phyloP scores from a whole-genome alignment of 116 monocot genomes.

The Cymodocea nodosa region DNA sequence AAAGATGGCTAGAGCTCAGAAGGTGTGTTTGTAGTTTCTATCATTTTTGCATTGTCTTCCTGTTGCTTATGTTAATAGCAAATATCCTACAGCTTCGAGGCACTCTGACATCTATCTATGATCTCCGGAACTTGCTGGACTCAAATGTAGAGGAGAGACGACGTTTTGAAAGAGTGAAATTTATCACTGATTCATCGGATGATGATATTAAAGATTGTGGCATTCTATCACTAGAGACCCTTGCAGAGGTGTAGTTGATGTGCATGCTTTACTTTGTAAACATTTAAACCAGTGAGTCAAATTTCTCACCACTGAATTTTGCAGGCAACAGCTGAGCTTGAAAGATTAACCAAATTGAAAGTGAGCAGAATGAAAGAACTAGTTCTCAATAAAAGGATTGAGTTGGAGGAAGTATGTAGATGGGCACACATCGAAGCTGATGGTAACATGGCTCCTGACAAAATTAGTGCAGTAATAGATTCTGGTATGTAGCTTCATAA shows the following conservation, averaged over 20 bases:
- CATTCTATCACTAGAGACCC: constrained; percentile 49
- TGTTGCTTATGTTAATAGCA: too few species aligned
- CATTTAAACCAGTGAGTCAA: background rate
- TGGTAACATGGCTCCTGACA: constrained; percentile 45
- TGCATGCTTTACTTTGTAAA: background rate
- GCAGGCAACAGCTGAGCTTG: constrained; percentile 53
- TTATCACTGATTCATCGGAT: constrained; percentile 21
- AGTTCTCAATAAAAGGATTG: constrained; percentile 47
- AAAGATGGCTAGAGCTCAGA: constrained; percentile 38
- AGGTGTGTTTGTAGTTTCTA: constrained; percentile 22
- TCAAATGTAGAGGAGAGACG: constrained; percentile 42
- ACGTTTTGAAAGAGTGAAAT: constrained; percentile 33
- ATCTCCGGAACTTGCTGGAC: constrained; percentile 72
- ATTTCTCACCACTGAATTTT: background rate
- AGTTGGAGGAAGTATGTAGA: constrained; percentile 61
- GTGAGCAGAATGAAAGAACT: constrained; percentile 73
- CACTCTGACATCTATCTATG: constrained; percentile 32
- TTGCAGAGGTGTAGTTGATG: constrained; percentile 27
- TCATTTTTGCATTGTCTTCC: too few species aligned
- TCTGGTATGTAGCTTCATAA: constrained; percentile 23
- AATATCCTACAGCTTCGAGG: constrained; percentile 38
- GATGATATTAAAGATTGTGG: constrained; percentile 30
- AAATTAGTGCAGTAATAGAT: constrained; percentile 52
- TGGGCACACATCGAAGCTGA: constrained; percentile 63
- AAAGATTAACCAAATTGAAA: constrained; percentile 51